Evolutionary conservation across 345 rosid species (phyloP).

Genomic region (Sapria himalayana): DNA sequence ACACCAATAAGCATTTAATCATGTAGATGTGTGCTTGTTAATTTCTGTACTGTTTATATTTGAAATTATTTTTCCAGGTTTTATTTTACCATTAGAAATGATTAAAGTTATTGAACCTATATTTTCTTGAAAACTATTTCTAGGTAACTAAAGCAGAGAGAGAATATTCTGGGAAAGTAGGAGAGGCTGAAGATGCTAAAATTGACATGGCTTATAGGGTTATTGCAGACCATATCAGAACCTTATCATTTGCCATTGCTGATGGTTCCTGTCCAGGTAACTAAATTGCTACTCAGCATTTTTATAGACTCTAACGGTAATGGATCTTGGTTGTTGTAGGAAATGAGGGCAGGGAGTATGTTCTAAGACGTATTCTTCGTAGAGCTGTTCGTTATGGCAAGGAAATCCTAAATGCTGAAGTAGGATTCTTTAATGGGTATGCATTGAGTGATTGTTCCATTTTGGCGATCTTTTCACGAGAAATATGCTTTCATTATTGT

Average conservation of each 20-base stretch:
- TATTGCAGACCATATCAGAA: conserved; percentile 90
- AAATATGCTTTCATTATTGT: neutral
- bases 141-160: conserved; percentile 81
- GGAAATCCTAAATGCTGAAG: conserved; percentile 69
- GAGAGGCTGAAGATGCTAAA: conserved; percentile 50
- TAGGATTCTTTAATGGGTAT: conserved; percentile 89
- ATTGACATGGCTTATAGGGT: conserved; percentile 97
- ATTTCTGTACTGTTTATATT: too few relatives aligned
- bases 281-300: neutral
- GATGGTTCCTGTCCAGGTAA: conserved; percentile 98
- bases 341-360: conserved; percentile 94
- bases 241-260: conserved; percentile 87
- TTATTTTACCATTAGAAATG: too few relatives aligned
- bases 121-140: too few relatives aligned
- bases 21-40: too few relatives aligned
- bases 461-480: too few relatives aligned
- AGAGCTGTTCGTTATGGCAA: conserved; percentile 90
- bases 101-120: too few relatives aligned
- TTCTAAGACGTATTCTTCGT: conserved; percentile 87
- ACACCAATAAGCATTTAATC: too few relatives aligned
- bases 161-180: conserved; percentile 84
- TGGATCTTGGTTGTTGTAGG: conserved; percentile 22
- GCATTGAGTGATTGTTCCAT: too few relatives aligned
- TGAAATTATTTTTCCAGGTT: too few relatives aligned
- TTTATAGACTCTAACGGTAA: neutral